Conservation (phyloP, 2,329 filamentous ascomycete species). For the Nothophaeocryptopus gaeumannii region DNA sequence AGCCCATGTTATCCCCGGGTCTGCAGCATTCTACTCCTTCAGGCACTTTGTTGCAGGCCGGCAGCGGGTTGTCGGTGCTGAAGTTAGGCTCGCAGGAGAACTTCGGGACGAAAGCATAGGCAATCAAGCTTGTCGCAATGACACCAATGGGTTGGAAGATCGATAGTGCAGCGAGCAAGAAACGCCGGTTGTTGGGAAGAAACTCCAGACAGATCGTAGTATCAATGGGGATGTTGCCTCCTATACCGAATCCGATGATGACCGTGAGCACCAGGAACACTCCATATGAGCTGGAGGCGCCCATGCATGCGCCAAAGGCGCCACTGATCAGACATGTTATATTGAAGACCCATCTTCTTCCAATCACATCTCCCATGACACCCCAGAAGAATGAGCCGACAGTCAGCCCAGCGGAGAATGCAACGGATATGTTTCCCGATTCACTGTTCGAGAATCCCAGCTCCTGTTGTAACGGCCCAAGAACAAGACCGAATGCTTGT, state of each 20-base stretch:
- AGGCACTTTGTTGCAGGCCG: conserved; percentile 42
- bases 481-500: conserved; percentile 56
- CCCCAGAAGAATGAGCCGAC: conserved; percentile 58
- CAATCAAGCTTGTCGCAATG: conserved; percentile 50
- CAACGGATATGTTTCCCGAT: conserved; percentile 49
- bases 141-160: conserved; percentile 58
- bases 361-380: conserved; percentile 53
- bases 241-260: conserved; percentile 51
- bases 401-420: conserved; percentile 55
- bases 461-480: conserved; percentile 56
- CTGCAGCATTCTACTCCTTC: conserved; percentile 38
- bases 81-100: conserved; percentile 54
- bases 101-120: conserved; percentile 53
- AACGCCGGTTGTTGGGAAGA: conserved; percentile 52
- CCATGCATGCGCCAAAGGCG: conserved; percentile 54
- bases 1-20: conserved; percentile 43
- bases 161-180: conserved; percentile 53
- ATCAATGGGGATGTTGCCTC: conserved; percentile 57
- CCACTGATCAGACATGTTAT: conserved; percentile 55
- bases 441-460: conserved; percentile 48
- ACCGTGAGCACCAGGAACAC: conserved; percentile 55
- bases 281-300: conserved; percentile 48
- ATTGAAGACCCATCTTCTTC: conserved; percentile 58
- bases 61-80: conserved; percentile 40
- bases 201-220: conserved; percentile 57